Evolutionary conservation across 306 rosid genomes (phyloP).

Genomic region (Malus orientalis): DNA sequence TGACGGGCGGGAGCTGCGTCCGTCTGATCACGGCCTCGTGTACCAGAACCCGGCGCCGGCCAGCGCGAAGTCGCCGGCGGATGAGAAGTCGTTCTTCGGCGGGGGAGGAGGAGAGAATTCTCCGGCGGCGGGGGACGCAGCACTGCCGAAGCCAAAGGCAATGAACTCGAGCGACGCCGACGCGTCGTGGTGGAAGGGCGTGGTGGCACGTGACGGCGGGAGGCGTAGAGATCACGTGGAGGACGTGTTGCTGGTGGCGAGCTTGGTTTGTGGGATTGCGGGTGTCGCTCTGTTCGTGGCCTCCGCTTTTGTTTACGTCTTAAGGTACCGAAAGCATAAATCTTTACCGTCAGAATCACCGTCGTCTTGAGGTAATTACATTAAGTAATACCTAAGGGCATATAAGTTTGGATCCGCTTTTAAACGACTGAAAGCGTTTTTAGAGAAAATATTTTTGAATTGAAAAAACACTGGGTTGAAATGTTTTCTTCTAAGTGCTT

Average conservation of each 20-base stretch:
- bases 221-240: conserved; percentile 23
- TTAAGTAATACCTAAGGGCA: neutral
- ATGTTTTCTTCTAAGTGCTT: no score
- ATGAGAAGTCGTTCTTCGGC: conserved; percentile 61
- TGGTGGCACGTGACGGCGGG: neutral
- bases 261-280: conserved; percentile 63
- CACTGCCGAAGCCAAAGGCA: conserved; percentile 41
- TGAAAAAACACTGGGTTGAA: no score
- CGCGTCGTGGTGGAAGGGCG: conserved; percentile 37
- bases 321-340: conserved; percentile 22
- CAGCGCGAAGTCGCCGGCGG: conserved; percentile 27
- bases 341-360: neutral
- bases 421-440: no score
- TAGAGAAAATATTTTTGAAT: no score
- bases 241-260: conserved; percentile 43
- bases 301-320: conserved; percentile 40
- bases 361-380: neutral
- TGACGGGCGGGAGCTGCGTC: conserved; percentile 57
- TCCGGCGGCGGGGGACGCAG: conserved; percentile 26
- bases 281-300: conserved; percentile 68
- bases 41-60: conserved; percentile 43
- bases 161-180: conserved; percentile 40
- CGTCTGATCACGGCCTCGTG: conserved; percentile 69
- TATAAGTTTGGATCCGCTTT: no score
- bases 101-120: conserved; percentile 18